These are phyloP conservation scores for Penicillium chermesinum DNA, from an alignment of 495 filamentous ascomycete species.

Conservation along the genomic window DNA sequence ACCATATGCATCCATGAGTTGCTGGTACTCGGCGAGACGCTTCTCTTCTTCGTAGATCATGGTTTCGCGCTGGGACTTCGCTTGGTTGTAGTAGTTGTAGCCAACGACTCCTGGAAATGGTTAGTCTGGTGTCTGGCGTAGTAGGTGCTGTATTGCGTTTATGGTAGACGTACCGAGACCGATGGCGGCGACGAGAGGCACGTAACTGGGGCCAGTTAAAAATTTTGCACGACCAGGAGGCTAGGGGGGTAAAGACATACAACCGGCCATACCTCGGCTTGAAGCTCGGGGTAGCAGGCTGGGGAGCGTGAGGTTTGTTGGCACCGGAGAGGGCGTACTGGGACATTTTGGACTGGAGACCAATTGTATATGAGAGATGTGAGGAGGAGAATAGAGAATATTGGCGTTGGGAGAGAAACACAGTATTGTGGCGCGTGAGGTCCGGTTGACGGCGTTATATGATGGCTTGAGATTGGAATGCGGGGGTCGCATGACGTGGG, in stretches of 20 bases:
- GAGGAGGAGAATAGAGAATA: background rate
- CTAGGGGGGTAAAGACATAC: conserved; percentile 12
- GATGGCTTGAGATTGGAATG: conserved; percentile 18
- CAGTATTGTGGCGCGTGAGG: conserved; percentile 11
- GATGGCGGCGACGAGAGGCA: conserved; percentile 29
- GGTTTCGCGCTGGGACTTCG: conserved; percentile 10
- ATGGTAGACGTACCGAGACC: conserved; percentile 25
- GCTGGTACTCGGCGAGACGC: conserved; percentile 29
- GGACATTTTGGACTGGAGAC: conserved; percentile 14
- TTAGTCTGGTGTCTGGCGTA: background rate
- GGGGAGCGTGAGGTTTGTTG: conserved; percentile 14
- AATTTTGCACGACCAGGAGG: background rate
- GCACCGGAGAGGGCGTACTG: conserved; percentile 20
- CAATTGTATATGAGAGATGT: background rate
- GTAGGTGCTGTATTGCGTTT: no score
- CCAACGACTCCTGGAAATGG: conserved; percentile 24
- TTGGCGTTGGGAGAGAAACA: background rate
- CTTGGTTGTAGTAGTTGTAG: conserved; percentile 25
- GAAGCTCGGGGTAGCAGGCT: conserved; percentile 9
- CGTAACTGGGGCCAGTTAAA: conserved; percentile 18
- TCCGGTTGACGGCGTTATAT: conserved; percentile 14
- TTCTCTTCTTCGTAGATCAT: conserved; percentile 27
- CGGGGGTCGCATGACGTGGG: conserved; percentile 27
- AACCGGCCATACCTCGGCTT: conserved; percentile 19
- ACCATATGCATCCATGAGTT: conserved; percentile 54